A percentile compares a stretch with the other conserved stretches of the same genome.
Conservation (phyloP, 441 rosid genomes). For the Croton setiger region DNA sequence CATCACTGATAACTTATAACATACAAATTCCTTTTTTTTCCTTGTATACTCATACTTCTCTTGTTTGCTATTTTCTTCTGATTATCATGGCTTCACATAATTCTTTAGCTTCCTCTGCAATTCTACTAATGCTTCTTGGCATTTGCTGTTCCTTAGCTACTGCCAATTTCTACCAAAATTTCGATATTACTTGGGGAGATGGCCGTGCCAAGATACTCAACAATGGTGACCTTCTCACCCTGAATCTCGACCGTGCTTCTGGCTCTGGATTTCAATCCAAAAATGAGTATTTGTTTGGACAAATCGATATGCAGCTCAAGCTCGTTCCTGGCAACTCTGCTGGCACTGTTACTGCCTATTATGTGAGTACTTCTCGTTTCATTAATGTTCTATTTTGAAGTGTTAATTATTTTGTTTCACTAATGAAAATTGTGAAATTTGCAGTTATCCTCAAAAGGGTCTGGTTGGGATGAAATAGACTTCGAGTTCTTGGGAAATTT, state of each 20-base stretch:
- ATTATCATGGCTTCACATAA: background rate
- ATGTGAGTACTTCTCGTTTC: conserved; percentile 28
- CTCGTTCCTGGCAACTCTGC: conserved; percentile 63
- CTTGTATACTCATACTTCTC: too few species aligned
- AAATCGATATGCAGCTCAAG: conserved; percentile 55
- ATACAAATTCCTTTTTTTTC: too few species aligned
- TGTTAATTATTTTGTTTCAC: too few species aligned
- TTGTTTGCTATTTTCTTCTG: too few species aligned
- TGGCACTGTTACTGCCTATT: conserved; percentile 61
- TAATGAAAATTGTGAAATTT: background rate
- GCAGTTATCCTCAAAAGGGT: conserved; percentile 50
- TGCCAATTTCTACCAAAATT: conserved; percentile 25
- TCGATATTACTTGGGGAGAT: conserved; percentile 36
- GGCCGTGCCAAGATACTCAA: conserved; percentile 30
- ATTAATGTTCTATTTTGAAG: too few species aligned
- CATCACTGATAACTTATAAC: too few species aligned
- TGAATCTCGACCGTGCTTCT: conserved; percentile 40
- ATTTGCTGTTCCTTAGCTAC: conserved; percentile 9
- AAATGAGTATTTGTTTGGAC: conserved; percentile 43
- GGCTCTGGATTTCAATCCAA: conserved; percentile 65
- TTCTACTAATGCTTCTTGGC: conserved; percentile 2
- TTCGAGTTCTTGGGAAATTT: conserved; percentile 62
- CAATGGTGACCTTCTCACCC: conserved; percentile 26
- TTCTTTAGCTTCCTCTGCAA: background rate
- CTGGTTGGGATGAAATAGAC: conserved; percentile 65